Evolutionary conservation across 2,329 filamentous ascomycete species (phyloP), one percentile per base, ranked within the genome.

Genomic region (Epichloe uncinata): DNA sequence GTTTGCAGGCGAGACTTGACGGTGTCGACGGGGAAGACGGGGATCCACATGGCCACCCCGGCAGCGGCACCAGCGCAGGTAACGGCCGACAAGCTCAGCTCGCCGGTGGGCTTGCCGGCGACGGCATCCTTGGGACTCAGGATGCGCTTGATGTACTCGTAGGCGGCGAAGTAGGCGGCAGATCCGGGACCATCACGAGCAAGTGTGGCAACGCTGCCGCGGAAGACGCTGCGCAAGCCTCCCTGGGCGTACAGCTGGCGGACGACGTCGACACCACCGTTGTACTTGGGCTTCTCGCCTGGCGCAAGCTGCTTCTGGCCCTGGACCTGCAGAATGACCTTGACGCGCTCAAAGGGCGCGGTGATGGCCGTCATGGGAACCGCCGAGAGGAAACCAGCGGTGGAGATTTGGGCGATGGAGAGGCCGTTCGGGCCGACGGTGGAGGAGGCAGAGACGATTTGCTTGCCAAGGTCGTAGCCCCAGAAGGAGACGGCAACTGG

Each of bases 11-110:
- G 77, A 55, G 84, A 90, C 79, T 98, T 98, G 71, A 98, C 83
- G 0, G 93, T 98, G 63, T 98, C 93, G 56, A 98, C 78, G 20
- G 93, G 93, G 78, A 98, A 98, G 41, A 98, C 90, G 49, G 93
- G 90, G 58, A 96, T 93, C 93, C 93, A 98, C 93, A 98, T 98
- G 55, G 93, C 91, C 26, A 98, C 80, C 62, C 93, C 93, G 0
- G 93, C 93, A 4, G 84, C 86, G 55, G 87, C 93, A 59, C 93
- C 93, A 2, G 93, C 93, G 30, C 81, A 78, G 60, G 90, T 87
- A 51, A 98, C 78, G 11, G 93, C 93, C 2, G 79, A 72, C 55
- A 98, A 73, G 60, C 85, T 91, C 51, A 97, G 70, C 59, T 93
- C 74, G 41, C 89, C 90, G 4, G 75, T 79, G 2, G 85, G 78